Conservation (phyloP, 352 stramenopile genomes). For the Phytopythium montanum region DNA sequence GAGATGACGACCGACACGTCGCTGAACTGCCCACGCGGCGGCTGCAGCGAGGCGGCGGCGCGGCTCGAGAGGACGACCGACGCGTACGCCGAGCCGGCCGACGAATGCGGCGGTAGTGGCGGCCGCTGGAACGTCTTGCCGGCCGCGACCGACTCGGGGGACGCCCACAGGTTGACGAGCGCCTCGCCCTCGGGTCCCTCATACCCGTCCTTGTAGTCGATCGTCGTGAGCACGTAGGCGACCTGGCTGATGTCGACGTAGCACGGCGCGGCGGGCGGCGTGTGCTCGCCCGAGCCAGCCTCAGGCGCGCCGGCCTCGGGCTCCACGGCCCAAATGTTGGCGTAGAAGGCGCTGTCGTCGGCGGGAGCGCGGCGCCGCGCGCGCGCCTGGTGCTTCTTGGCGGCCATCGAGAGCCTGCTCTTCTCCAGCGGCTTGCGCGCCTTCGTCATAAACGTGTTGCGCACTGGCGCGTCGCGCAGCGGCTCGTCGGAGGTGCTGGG, state of each 20-base stretch:
- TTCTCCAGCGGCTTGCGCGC: slow-evolving; percentile 55
- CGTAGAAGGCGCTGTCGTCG: slow-evolving; percentile 79
- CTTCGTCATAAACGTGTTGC: slow-evolving; percentile 19
- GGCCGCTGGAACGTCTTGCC: not conserved
- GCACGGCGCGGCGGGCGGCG: slow-evolving; percentile 26
- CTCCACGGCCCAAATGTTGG: slow-evolving; percentile 65
- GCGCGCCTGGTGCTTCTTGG: slow-evolving; percentile 28
- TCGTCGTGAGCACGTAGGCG: slow-evolving; percentile 65
- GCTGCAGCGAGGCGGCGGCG: slow-evolving; percentile 3
- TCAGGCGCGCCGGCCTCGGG: slow-evolving; percentile 15
- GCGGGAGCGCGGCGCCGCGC: slow-evolving; percentile 20
- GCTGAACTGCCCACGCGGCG: slow-evolving; percentile 19
- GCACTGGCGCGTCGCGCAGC: slow-evolving; percentile 8
- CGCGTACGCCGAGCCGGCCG: not conserved
- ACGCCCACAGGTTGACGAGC: slow-evolving; percentile 57
- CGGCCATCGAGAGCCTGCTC: slow-evolving; percentile 38
- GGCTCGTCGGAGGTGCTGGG: slow-evolving; percentile 1
- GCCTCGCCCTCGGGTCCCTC: slow-evolving; percentile 22
- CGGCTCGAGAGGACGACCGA: not conserved
- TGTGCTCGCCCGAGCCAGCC: too few relatives aligned
- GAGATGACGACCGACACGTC: slow-evolving; percentile 33
- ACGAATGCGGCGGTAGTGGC: not conserved
- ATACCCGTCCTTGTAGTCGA: slow-evolving; percentile 73
- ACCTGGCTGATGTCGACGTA: slow-evolving; percentile 82
- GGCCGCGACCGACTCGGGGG: slow-evolving; percentile 18